These are phyloP conservation scores for Skeletonema tropicum DNA, from an alignment of 108 stramenopile species.

Conservation along the genomic window DNA sequence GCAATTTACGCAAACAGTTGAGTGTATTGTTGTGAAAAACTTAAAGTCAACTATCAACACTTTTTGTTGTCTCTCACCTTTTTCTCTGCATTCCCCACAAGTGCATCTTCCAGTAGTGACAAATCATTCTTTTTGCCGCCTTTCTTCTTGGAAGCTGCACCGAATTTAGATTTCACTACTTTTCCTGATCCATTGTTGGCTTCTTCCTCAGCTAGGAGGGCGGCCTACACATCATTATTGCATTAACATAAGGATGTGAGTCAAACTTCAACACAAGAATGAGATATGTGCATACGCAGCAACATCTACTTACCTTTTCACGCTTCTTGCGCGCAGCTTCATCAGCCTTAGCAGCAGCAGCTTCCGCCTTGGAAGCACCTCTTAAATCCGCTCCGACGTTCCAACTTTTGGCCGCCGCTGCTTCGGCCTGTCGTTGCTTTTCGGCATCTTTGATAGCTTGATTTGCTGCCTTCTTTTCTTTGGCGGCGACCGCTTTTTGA, in stretches of 20 bases:
- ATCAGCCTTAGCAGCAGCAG: constrained; percentile 76
- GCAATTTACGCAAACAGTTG: neutral
- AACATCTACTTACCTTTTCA: constrained; percentile 57
- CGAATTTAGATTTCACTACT: constrained; percentile 47
- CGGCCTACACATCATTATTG: constrained; percentile 14
- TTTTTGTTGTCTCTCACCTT: constrained; percentile 32
- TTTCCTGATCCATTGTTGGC: constrained; percentile 49
- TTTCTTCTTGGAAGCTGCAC: constrained; percentile 38
- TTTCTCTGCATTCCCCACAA: constrained; percentile 84
- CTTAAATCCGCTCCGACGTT: constrained; percentile 63
- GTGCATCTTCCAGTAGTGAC: constrained; percentile 71
- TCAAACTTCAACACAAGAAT: neutral
- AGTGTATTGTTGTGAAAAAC: no score
- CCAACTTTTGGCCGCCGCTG: constrained; percentile 67
- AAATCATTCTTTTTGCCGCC: constrained; percentile 67
- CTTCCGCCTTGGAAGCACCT: constrained; percentile 50
- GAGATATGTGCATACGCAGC: neutral
- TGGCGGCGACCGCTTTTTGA: constrained; percentile 66
- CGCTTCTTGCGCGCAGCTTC: constrained; percentile 72
- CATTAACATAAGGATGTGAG: neutral
- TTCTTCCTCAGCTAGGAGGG: constrained; percentile 74
- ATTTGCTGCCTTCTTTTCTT: constrained; percentile 68
- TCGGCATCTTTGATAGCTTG: constrained; percentile 73
- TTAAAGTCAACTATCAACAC: neutral
- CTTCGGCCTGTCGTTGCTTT: constrained; percentile 40